A percentile compares a stretch with the other conserved stretches of the same genome.
These are phyloP conservation scores for Brassica rapa DNA, from an alignment of 345 rosid genomes.

Conservation along the genomic window DNA sequence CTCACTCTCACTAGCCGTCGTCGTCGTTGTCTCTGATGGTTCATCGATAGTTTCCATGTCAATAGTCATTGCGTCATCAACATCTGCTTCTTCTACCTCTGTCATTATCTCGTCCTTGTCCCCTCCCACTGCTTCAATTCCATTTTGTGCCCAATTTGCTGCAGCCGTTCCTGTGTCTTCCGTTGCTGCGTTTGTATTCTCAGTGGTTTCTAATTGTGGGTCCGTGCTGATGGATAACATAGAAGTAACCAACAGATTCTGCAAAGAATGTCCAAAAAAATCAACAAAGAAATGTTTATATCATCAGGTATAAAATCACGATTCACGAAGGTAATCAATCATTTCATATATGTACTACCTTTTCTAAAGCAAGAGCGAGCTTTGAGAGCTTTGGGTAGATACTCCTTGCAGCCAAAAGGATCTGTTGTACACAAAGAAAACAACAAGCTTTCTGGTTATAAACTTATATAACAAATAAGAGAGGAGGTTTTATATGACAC, in stretches of 20 bases:
- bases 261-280: not conserved
- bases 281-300: not conserved
- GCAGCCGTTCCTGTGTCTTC: constrained; percentile 40
- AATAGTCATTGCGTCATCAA: constrained; percentile 63
- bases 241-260: constrained; percentile 89
- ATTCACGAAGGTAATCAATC: not conserved
- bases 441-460: not conserved
- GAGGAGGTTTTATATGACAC: constrained; percentile 6
- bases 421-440: constrained; percentile 46
- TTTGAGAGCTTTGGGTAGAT: constrained; percentile 89
- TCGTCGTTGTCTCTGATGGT: constrained; percentile 47
- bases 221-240: constrained; percentile 55
- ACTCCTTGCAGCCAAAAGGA: constrained; percentile 67
- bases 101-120: constrained; percentile 75
- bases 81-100: constrained; percentile 69
- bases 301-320: not conserved
- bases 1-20: constrained; percentile 37
- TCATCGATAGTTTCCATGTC: constrained; percentile 69
- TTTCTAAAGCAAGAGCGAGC: constrained; percentile 93
- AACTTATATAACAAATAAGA: not conserved
- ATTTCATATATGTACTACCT: constrained; percentile 55
- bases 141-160: constrained; percentile 50
- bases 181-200: constrained; percentile 33
- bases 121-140: constrained; percentile 53
- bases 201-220: constrained; percentile 46